phyloP scores from a whole-genome alignment of 805 yeast genomes.

The Candida sakaeoensis region DNA sequence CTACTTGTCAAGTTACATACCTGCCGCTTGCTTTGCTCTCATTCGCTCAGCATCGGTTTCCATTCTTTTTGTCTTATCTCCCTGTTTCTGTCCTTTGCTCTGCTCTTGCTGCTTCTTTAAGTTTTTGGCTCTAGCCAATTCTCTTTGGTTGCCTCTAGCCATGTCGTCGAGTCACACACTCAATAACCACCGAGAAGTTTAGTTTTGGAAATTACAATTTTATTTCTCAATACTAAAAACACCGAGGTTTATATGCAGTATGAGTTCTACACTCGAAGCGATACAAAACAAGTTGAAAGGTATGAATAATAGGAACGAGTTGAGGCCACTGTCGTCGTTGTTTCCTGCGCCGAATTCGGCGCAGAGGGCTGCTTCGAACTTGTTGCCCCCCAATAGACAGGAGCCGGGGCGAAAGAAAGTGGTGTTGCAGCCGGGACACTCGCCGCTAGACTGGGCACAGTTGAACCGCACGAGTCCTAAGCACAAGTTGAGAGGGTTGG shows the following conservation, averaged over 20 bases:
- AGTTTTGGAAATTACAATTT: neutral
- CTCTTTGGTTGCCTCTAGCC: conserved; percentile 98
- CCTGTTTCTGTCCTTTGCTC: conserved; percentile 62
- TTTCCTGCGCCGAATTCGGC: conserved; percentile 36
- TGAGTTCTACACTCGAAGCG: conserved; percentile 1
- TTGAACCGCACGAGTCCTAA: conserved; percentile 43
- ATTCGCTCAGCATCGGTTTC: conserved; percentile 88
- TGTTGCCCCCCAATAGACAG: conserved; percentile 5
- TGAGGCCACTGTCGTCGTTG: conserved; percentile 4
- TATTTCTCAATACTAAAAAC: neutral
- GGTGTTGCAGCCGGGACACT: conserved; percentile 68
- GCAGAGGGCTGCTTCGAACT: conserved; percentile 20
- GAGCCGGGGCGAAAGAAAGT: conserved; percentile 45
- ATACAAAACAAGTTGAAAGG: neutral
- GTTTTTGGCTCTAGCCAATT: conserved; percentile 85
- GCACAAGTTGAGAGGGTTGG: conserved; percentile 51
- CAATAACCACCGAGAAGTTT: too few species aligned
- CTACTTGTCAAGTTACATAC: conserved; percentile 39
- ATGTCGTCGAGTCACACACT: too few species aligned
- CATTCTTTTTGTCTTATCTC: conserved; percentile 82
- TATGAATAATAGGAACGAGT: neutral
- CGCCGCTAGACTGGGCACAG: conserved; percentile 84
- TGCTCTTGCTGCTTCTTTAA: conserved; percentile 70
- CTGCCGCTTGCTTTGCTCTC: conserved; percentile 83
- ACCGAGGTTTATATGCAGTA: conserved; percentile 5